Conservation (phyloP, 2,329 filamentous ascomycete species). For the Trichoderma pleuroti region DNA sequence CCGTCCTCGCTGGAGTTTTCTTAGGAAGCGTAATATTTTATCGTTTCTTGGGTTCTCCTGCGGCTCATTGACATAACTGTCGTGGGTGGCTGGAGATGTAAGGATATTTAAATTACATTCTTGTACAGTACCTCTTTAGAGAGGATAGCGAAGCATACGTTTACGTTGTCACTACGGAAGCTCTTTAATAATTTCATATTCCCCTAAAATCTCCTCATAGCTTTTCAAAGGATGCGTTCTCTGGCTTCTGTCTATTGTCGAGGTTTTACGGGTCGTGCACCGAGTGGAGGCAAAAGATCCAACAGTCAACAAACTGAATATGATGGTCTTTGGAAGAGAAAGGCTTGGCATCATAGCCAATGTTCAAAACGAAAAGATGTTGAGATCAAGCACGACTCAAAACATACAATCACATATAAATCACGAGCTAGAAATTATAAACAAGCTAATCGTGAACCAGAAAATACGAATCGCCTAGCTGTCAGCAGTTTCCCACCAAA, state of each 20-base stretch:
- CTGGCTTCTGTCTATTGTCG: not conserved
- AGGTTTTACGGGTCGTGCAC: not conserved
- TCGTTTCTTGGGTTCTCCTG: not conserved
- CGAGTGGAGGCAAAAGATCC: not conserved
- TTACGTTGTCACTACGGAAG: not conserved
- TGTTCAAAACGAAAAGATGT: not conserved
- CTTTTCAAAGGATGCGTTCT: rapidly evolving
- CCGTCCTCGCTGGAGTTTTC: not conserved
- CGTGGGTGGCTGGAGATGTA: not conserved
- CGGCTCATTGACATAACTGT: not conserved
- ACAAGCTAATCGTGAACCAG: not conserved
- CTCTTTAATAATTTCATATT: not conserved
- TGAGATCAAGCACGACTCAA: not conserved
- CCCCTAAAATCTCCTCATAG: not conserved
- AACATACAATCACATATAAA: not conserved
- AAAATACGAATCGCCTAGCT: not conserved
- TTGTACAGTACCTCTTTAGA: not conserved
- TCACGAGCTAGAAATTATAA: not conserved
- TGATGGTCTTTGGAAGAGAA: not conserved
- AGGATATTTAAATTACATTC: not conserved
- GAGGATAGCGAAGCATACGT: not conserved
- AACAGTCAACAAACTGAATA: not conserved
- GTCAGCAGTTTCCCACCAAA: not conserved
- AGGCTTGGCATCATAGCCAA: not conserved
- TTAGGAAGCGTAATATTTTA: not conserved